These are phyloP conservation scores for Didymella exigua DNA, from an alignment of 2,329 filamentous ascomycete species.

Conservation along the genomic window DNA sequence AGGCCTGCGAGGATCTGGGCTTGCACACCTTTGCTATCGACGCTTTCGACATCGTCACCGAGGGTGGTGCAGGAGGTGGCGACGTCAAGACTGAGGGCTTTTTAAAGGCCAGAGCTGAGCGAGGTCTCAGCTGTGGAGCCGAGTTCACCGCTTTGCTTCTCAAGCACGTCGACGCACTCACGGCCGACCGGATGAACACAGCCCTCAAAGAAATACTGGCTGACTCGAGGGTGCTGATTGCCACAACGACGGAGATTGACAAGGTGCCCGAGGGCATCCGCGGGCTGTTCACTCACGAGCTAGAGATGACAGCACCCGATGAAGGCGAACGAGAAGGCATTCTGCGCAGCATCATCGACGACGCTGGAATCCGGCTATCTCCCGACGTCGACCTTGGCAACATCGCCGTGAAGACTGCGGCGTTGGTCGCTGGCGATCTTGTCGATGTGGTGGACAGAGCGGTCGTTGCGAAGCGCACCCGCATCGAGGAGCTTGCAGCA, in stretches of 20 bases:
- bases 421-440: conserved; percentile 90
- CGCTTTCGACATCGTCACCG: conserved; percentile 92
- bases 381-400: conserved; percentile 81
- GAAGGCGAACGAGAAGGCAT: conserved; percentile 92
- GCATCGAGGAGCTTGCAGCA: conserved; percentile 74
- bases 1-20: conserved; percentile 85
- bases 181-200: conserved; percentile 85
- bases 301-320: conserved; percentile 91
- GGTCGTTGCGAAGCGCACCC: conserved; percentile 73
- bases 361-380: conserved; percentile 76
- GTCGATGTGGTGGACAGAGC: conserved; percentile 94
- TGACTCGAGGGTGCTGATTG: conserved; percentile 82
- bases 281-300: conserved; percentile 90
- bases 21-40: conserved; percentile 89
- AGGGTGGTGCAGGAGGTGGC: conserved; percentile 81
- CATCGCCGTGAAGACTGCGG: conserved; percentile 93
- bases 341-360: conserved; percentile 75
- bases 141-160: conserved; percentile 85
- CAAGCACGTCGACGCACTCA: conserved; percentile 87
- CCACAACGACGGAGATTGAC: conserved; percentile 93
- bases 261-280: conserved; percentile 90
- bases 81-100: conserved; percentile 96
- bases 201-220: conserved; percentile 82
- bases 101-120: conserved; percentile 82
- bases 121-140: conserved; percentile 85